Evolutionary conservation across 2,329 filamentous ascomycete species (phyloP).

Genomic region (Pseudogymnoascus sp.): DNA sequence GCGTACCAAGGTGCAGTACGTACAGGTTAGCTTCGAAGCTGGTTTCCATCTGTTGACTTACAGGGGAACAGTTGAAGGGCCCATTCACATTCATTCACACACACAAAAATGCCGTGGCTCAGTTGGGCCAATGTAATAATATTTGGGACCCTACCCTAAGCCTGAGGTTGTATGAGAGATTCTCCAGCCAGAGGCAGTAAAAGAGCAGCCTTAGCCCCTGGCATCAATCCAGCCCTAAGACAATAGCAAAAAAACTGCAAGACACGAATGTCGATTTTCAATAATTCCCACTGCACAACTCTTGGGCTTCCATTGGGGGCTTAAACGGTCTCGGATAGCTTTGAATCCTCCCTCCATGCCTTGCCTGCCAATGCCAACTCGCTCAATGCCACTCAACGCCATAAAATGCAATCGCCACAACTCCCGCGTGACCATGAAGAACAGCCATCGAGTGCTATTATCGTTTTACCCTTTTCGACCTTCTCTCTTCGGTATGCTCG

Average conservation of each 20-base stretch:
- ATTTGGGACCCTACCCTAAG: neutral
- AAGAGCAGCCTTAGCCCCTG: neutral
- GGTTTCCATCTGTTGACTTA: neutral
- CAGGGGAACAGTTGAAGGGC: neutral
- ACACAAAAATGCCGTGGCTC: neutral
- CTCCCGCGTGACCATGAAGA: neutral
- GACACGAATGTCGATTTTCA: too few relatives aligned
- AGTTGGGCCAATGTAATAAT: neutral
- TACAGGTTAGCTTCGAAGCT: neutral
- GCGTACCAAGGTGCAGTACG: neutral
- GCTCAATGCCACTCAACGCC: neutral
- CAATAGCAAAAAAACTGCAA: too few relatives aligned
- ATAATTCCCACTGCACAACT: neutral
- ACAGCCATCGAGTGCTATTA: neutral
- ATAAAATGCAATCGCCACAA: neutral
- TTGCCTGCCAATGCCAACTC: neutral
- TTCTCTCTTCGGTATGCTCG: neutral
- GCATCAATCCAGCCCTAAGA: too few relatives aligned
- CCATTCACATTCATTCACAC: neutral
- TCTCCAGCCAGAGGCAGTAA: neutral
- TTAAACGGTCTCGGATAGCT: neutral
- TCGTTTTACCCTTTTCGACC: neutral
- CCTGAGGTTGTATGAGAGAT: neutral
- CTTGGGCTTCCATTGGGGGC: neutral
- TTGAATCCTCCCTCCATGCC: neutral